These are phyloP conservation scores for Trichoderma sp. DNA, from an alignment of 2,329 filamentous ascomycete genomes.

Conservation along the genomic window DNA sequence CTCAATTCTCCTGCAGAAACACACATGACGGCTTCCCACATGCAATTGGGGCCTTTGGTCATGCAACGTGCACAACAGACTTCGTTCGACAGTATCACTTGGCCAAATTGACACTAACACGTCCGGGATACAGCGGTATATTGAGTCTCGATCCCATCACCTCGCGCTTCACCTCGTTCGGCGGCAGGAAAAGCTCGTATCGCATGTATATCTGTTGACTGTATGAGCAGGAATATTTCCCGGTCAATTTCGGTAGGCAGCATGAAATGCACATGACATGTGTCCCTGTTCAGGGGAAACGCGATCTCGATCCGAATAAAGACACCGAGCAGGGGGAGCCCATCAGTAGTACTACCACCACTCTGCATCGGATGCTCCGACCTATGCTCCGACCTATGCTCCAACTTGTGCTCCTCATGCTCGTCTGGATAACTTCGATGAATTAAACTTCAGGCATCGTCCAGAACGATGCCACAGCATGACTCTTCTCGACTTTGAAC, in stretches of 20 bases:
- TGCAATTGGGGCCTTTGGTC: no score
- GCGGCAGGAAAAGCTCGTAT: not conserved
- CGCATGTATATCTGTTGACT: not conserved
- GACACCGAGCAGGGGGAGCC: not conserved
- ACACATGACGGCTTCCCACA: no score
- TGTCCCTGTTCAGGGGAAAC: not conserved
- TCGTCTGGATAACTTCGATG: not conserved
- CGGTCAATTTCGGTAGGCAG: not conserved
- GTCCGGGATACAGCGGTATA: no score
- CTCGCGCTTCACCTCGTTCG: not conserved
- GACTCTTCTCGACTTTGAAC: not conserved
- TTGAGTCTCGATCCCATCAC: not conserved
- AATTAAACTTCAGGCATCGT: not conserved
- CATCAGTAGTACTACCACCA: not conserved
- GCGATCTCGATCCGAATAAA: conserved; percentile 3
- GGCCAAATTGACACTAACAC: no score
- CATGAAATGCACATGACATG: not conserved
- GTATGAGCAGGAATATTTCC: not conserved
- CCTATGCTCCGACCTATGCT: not conserved
- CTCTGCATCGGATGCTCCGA: not conserved
- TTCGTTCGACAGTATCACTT: no score
- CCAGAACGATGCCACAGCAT: not conserved
- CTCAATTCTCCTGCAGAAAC: no score
- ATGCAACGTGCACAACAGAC: no score
- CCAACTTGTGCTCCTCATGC: no score